phyloP scores from a whole-genome alignment of 768 basidiomycete species.

The Cyclocybe aegerita region DNA sequence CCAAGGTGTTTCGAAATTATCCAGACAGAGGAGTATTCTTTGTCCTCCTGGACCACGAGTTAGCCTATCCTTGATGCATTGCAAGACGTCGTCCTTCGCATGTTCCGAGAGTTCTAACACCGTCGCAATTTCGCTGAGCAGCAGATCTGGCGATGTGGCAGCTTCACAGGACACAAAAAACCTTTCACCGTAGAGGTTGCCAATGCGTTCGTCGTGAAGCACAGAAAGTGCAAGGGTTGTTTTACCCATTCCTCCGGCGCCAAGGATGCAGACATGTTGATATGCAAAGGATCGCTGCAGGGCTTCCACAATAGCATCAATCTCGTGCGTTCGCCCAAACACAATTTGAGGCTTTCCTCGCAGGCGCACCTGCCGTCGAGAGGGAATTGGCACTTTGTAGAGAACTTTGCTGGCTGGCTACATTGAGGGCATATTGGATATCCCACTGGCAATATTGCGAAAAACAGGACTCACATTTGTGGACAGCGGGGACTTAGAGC shows the following conservation, averaged over 20 bases:
- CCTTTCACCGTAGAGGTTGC: conserved; percentile 15
- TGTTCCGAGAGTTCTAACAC: conserved; percentile 17
- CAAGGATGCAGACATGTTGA: conserved; percentile 25
- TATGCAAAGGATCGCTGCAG: neutral
- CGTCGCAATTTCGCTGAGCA: conserved; percentile 21
- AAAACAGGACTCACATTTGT: neutral
- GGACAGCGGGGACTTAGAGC: neutral
- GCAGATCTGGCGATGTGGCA: conserved; percentile 19
- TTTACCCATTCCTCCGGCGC: conserved; percentile 32
- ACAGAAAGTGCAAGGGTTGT: conserved; percentile 29
- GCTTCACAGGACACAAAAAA: conserved; percentile 30
- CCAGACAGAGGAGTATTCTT: conserved; percentile 24
- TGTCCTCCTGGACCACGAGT: conserved; percentile 8
- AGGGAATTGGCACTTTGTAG: no score
- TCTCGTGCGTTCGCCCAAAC: conserved; percentile 25
- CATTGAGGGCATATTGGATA: neutral
- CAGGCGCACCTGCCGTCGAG: neutral
- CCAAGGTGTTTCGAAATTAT: conserved; percentile 35
- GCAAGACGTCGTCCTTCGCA: conserved; percentile 10
- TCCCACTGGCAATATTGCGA: no score
- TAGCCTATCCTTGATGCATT: conserved; percentile 6
- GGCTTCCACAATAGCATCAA: conserved; percentile 15
- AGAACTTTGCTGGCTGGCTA: neutral
- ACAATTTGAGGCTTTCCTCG: conserved; percentile 24
- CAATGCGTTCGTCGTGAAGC: conserved; percentile 20